A percentile compares a stretch with the other conserved stretches of the same genome.
These are phyloP conservation scores for Hydnomerulius pinastri DNA, from an alignment of 768 basidiomycete species.

Conservation along the genomic window DNA sequence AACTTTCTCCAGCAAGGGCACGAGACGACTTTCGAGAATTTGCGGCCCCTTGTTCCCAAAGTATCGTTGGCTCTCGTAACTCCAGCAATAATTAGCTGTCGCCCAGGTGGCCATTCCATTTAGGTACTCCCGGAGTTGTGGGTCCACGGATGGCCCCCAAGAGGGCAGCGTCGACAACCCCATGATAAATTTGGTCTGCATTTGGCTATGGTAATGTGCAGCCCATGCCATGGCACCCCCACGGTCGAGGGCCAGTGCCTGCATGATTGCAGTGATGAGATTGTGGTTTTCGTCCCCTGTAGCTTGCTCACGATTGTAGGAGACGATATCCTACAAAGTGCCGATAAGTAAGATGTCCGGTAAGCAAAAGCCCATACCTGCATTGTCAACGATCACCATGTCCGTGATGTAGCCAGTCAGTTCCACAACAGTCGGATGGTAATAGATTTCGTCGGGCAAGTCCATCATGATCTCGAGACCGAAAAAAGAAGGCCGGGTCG, in stretches of 20 bases:
- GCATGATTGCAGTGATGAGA: slow-evolving; percentile 36
- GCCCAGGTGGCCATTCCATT: slow-evolving; percentile 27
- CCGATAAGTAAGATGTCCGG: no score
- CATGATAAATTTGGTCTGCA: slow-evolving; percentile 20
- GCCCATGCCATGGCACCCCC: slow-evolving; percentile 32
- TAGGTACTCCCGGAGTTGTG: slow-evolving; percentile 25
- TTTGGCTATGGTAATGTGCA: slow-evolving; percentile 10
- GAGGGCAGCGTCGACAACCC: slow-evolving; percentile 26
- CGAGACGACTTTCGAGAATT: slow-evolving; percentile 21
- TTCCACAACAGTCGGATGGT: slow-evolving; percentile 21
- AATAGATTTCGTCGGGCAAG: slow-evolving; percentile 35
- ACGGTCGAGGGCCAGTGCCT: slow-evolving; percentile 22
- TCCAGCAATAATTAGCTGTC: slow-evolving; percentile 29
- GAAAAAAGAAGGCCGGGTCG: slow-evolving; percentile 31
- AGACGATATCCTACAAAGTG: slow-evolving; percentile 42
- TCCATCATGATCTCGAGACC: slow-evolving; percentile 32
- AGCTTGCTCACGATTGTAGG: slow-evolving; percentile 38
- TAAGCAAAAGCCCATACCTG: slow-evolving; percentile 1
- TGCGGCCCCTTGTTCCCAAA: slow-evolving; percentile 29
- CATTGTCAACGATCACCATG: slow-evolving; percentile 28
- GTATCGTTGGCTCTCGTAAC: slow-evolving; percentile 33
- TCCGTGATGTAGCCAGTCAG: slow-evolving; percentile 14
- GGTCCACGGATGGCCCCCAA: slow-evolving; percentile 27
- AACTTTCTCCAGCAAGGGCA: slow-evolving; percentile 2
- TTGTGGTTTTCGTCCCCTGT: slow-evolving; percentile 36